Evolutionary conservation across 176 grass and related monocot species (phyloP), one percentile per base, ranked within the genome.

Genomic region (Dactylis glomerata): DNA sequence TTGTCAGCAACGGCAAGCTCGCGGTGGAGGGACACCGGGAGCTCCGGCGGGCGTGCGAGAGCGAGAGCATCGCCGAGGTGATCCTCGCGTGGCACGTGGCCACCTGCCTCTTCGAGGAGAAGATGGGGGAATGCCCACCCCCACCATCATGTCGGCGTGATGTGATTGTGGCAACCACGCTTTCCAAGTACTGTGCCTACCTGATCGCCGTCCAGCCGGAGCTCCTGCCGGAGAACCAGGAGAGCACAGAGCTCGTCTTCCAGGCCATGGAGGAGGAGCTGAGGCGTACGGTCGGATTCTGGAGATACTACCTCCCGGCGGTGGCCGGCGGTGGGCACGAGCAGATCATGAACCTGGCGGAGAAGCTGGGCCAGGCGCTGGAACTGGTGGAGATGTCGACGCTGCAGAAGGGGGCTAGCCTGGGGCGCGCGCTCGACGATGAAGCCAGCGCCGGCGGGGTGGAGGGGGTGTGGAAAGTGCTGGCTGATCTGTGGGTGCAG

Each of bases 81-180:
- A 80, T 80, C 77, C 58, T 80, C 57, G 28, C 26, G 3, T 79
- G 77, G 77, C 77, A 79, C 57, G n/a, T 79, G 16, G 77, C 77
- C 23, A 79, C 77, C 77, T 31, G 77, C 77, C 24, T 79, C 77
- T 27, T 79, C 15, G 77, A 63, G 74, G 19, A 23, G 74, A 37
- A 6, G 1, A 37, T 51, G 50, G 7, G 20, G 0, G 50, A 52
- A 1, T 0, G 41, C 41, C 0, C 41, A 42, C 41, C 41, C 8
- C 41, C 41, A 42, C 8, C 41, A 12, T 2, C 41, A 42, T 42
- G 41, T 46, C 44, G n/a, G 45, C 42, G 27, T 10, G 9, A 41
- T 8, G 23, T 59, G 42, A 7, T 9, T 6, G 67, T 70, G 67
- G 78, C 78, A 12, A 81, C 27, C 10, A 81, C 5, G 11, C 44